Evolutionary conservation across 2,329 filamentous ascomycete species (phyloP).

Genomic region (Claviceps paspali): DNA sequence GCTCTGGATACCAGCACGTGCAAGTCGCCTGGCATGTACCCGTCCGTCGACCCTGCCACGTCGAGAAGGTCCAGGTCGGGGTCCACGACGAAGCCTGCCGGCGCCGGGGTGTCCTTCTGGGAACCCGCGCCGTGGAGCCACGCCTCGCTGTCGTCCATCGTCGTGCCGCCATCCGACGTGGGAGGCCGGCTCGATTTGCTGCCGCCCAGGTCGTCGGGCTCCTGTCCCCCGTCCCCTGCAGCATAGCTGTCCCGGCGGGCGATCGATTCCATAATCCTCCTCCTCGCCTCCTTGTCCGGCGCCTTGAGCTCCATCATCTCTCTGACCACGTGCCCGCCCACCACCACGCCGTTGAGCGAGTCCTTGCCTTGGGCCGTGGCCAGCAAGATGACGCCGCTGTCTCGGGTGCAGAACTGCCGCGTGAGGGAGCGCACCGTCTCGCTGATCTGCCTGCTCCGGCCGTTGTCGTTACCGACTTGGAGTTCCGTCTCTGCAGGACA

Average conservation of each 20-base stretch:
- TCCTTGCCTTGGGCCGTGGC: conserved; percentile 91
- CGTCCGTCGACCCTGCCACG: conserved; percentile 84
- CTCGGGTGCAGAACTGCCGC: conserved; percentile 65
- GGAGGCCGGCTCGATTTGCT: conserved; percentile 37
- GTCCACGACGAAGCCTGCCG: conserved; percentile 57
- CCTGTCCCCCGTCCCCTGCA: conserved; percentile 7
- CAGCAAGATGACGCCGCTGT: conserved; percentile 70
- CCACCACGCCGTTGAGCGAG: conserved; percentile 73
- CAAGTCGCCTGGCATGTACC: conserved; percentile 94
- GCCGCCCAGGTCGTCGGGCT: conserved; percentile 20
- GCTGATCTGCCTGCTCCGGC: conserved; percentile 79
- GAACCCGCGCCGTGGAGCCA: conserved; percentile 66
- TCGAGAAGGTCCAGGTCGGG: conserved; percentile 78
- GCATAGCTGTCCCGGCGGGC: conserved; percentile 38
- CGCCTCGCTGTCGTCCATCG: conserved; percentile 33
- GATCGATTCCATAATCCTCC: conserved; percentile 70
- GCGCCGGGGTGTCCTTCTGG: conserved; percentile 13
- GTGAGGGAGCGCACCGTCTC: conserved; percentile 75
- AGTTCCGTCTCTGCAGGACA: conserved; percentile 91
- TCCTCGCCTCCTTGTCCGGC: conserved; percentile 78
- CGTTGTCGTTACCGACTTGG: conserved; percentile 86
- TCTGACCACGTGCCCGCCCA: conserved; percentile 81
- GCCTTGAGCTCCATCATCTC: conserved; percentile 85
- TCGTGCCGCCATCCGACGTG: conserved; percentile 32
- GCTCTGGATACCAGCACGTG: conserved; percentile 74